A percentile compares a stretch with the other conserved stretches of the same genome.
phyloP scores from a whole-genome alignment of 2,329 filamentous ascomycete species.

The Cordyceps fumosorosea region DNA sequence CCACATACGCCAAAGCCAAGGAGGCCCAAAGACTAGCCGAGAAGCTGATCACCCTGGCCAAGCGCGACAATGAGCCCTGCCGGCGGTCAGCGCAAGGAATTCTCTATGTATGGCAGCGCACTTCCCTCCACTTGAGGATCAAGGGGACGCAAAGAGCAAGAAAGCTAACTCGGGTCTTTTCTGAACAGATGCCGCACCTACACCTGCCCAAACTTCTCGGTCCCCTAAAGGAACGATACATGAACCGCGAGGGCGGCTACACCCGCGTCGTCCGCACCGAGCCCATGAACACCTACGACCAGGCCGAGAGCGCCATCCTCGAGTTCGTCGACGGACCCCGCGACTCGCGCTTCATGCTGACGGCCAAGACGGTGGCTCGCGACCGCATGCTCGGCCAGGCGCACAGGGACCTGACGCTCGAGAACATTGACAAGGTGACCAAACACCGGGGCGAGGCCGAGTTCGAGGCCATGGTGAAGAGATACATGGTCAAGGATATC shows the following conservation, averaged over 20 bases:
- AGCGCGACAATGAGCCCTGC: constrained; percentile 82
- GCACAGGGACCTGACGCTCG: constrained; percentile 63
- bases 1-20: constrained; percentile 94
- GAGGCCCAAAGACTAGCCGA: constrained; percentile 91
- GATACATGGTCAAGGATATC: constrained; percentile 7
- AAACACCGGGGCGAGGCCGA: constrained; percentile 63
- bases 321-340: constrained; percentile 91
- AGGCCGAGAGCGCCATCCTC: constrained; percentile 83
- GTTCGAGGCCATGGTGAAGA: constrained; percentile 46
- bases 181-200: constrained; percentile 51
- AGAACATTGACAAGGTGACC: constrained; percentile 81
- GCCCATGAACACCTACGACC: constrained; percentile 74
- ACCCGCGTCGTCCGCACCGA: constrained; percentile 91
- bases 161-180: background rate
- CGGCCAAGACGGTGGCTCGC: constrained; percentile 73
- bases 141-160: background rate
- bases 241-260: constrained; percentile 77
- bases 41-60: constrained; percentile 88
- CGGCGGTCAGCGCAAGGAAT: constrained; percentile 68
- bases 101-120: constrained; percentile 64
- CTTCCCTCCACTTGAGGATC: background rate
- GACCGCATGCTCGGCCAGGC: constrained; percentile 48
- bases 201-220: constrained; percentile 85
- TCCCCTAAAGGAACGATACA: constrained; percentile 72
- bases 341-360: constrained; percentile 93